Percentiles rank a stretch among this genome's conserved stretches.
phyloP scores from a whole-genome alignment of 2,329 filamentous ascomycete species.

The Fusarium sp. region DNA sequence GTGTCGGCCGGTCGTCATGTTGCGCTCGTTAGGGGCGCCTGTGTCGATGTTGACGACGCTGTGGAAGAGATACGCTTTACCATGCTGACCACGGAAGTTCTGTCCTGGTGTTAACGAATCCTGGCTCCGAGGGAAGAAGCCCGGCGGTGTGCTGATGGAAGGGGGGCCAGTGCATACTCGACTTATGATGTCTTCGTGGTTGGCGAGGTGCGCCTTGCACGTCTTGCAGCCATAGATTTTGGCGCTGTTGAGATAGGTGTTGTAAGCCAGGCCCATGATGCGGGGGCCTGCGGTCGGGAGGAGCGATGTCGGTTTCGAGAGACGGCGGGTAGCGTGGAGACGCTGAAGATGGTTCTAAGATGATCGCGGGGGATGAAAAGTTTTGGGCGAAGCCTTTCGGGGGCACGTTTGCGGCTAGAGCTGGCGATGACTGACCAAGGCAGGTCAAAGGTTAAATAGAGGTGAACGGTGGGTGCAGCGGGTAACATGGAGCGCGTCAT shows the following conservation, averaged over 20 bases:
- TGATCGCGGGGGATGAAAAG: background rate
- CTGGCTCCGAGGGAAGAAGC: background rate
- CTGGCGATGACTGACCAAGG: slow-evolving; percentile 5
- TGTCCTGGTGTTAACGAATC: slow-evolving; percentile 53
- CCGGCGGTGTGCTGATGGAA: background rate
- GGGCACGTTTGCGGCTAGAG: slow-evolving; percentile 1
- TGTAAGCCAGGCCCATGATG: slow-evolving; percentile 89
- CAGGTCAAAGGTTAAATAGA: background rate
- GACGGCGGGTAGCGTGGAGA: background rate
- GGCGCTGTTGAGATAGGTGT: slow-evolving; percentile 86
- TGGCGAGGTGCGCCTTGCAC: slow-evolving; percentile 95
- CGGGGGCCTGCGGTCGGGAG: slow-evolving; percentile 14
- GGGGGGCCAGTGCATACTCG: slow-evolving; percentile 68
- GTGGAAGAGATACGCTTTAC: slow-evolving; percentile 97
- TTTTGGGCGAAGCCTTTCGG: background rate
- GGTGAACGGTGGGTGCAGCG: slow-evolving; percentile 11
- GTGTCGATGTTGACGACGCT: slow-evolving; percentile 90
- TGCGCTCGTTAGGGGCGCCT: slow-evolving; percentile 89
- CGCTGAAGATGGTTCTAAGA: background rate
- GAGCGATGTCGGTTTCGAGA: background rate
- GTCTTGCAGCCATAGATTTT: slow-evolving; percentile 94
- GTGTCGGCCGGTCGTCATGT: slow-evolving; percentile 97
- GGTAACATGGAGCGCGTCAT: slow-evolving; percentile 36
- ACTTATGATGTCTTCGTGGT: slow-evolving; percentile 96
- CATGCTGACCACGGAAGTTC: slow-evolving; percentile 98